These are phyloP conservation scores for Boletus vinaceobasis DNA, from an alignment of 768 basidiomycete genomes.

Conservation along the genomic window DNA sequence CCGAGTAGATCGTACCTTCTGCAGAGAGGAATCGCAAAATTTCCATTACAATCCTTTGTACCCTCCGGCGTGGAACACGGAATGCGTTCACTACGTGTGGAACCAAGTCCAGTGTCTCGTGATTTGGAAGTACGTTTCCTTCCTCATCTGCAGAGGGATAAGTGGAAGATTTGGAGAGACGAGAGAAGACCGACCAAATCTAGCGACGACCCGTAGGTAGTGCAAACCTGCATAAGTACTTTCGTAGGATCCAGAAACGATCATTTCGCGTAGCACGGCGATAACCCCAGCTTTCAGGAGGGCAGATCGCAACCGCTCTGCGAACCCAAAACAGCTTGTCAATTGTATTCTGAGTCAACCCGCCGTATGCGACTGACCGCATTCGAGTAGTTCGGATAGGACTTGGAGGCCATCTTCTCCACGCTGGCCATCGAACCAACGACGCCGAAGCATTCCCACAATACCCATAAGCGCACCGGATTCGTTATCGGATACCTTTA, in stretches of 20 bases:
- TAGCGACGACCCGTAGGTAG: conserved; percentile 20
- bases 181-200: conserved; percentile 13
- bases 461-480: conserved; percentile 5
- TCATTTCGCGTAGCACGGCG: conserved; percentile 13
- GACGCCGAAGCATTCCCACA: conserved; percentile 20
- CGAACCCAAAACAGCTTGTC: not conserved
- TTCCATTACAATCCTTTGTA: conserved; percentile 17
- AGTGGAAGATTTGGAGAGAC: not conserved
- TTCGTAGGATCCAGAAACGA: conserved; percentile 5
- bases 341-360: not conserved
- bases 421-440: conserved; percentile 28
- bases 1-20: conserved; percentile 4
- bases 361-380: conserved; percentile 13
- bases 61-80: conserved; percentile 10
- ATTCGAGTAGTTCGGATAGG: conserved; percentile 14
- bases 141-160: conserved; percentile 2
- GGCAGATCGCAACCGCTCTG: conserved; percentile 16
- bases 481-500: conserved; percentile 2
- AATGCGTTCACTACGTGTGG: conserved; percentile 14
- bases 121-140: not conserved
- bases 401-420: conserved; percentile 26
- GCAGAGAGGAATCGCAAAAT: conserved; percentile 11
- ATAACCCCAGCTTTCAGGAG: conserved; percentile 16
- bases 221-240: conserved; percentile 19
- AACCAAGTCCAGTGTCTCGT: conserved; percentile 9